Percentiles rank a stretch among this genome's conserved stretches.
These are phyloP conservation scores for Sclerospora graminicola DNA, from an alignment of 352 stramenopile species.

Conservation along the genomic window DNA sequence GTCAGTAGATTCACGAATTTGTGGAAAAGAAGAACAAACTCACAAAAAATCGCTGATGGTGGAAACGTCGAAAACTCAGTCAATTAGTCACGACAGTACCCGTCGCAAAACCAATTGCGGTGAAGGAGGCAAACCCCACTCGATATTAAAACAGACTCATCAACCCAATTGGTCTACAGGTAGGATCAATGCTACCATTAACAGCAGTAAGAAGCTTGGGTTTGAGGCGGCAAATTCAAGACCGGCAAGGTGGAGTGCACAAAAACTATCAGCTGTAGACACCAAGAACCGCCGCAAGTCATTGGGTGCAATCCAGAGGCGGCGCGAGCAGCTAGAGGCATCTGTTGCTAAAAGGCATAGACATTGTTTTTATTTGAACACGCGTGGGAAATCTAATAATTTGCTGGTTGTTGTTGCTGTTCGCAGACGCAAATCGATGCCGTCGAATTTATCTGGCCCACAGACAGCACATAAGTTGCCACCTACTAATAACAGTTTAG, in stretches of 20 bases:
- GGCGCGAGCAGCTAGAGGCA: slow-evolving; percentile 16
- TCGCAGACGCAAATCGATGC: slow-evolving; percentile 19
- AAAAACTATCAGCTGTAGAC: slow-evolving; percentile 17
- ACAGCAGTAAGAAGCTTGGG: slow-evolving; percentile 15
- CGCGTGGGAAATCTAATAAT: neutral
- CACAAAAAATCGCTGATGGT: neutral
- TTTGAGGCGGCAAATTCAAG: slow-evolving; percentile 43
- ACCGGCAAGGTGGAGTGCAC: slow-evolving; percentile 32
- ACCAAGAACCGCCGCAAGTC: slow-evolving; percentile 29
- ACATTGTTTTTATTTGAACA: neutral
- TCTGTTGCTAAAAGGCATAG: slow-evolving; percentile 14
- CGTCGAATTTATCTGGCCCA: slow-evolving; percentile 3
- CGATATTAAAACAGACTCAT: slow-evolving; percentile 13
- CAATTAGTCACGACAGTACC: neutral
- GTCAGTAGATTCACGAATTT: neutral
- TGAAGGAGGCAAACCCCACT: slow-evolving; percentile 1
- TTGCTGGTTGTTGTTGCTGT: neutral
- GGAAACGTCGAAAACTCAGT: neutral
- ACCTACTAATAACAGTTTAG: slow-evolving; percentile 2
- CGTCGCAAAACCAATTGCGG: neutral
- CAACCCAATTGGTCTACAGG: neutral
- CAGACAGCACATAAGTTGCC: slow-evolving; percentile 2
- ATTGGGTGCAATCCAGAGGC: slow-evolving; percentile 21
- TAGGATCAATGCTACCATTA: neutral
- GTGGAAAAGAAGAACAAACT: neutral